Evolutionary conservation across 192 early-diverging fungal species (phyloP).

Genomic region (Chytriomyces confervae): DNA sequence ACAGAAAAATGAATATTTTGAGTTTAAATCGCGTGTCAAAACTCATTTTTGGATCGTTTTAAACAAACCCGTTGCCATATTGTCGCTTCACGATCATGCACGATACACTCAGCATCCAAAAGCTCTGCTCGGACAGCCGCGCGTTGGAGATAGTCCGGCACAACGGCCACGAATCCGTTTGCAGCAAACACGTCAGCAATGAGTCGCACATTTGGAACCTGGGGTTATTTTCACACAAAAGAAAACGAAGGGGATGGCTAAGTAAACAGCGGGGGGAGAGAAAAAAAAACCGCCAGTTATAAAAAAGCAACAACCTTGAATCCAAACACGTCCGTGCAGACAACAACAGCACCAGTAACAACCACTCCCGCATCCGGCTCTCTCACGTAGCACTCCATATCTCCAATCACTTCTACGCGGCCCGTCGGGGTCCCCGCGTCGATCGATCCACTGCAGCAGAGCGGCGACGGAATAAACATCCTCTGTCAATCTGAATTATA

Average conservation of each 20-base stretch:
- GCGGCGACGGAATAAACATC: too few species aligned
- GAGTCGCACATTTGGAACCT: conserved; percentile 37
- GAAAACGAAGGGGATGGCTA: too few species aligned
- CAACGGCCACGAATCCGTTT: conserved; percentile 13
- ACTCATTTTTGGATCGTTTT: neutral
- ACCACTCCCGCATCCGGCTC: neutral
- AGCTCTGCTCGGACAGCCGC: conserved; percentile 11
- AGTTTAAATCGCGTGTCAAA: neutral
- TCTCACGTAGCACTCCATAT: conserved; percentile 37
- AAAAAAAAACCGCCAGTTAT: too few species aligned
- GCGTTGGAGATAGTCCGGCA: conserved; percentile 36
- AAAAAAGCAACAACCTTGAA: conserved; percentile 10
- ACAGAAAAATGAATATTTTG: conserved; percentile 3
- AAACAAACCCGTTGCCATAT: neutral
- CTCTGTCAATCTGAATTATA: too few species aligned
- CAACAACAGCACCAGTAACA: conserved; percentile 17
- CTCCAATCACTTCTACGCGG: conserved; percentile 16
- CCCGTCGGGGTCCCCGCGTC: conserved; percentile 19
- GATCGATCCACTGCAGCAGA: conserved; percentile 28
- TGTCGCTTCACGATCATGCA: neutral
- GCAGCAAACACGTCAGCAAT: conserved; percentile 44
- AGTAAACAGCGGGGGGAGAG: too few species aligned
- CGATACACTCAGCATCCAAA: neutral
- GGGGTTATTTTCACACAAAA: too few species aligned
- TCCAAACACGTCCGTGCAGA: conserved; percentile 45